A percentile compares a stretch with the other conserved stretches of the same genome.
Evolutionary conservation across 2,329 filamentous ascomycete species (phyloP).

Genomic region (Incumbomyces lentus): DNA sequence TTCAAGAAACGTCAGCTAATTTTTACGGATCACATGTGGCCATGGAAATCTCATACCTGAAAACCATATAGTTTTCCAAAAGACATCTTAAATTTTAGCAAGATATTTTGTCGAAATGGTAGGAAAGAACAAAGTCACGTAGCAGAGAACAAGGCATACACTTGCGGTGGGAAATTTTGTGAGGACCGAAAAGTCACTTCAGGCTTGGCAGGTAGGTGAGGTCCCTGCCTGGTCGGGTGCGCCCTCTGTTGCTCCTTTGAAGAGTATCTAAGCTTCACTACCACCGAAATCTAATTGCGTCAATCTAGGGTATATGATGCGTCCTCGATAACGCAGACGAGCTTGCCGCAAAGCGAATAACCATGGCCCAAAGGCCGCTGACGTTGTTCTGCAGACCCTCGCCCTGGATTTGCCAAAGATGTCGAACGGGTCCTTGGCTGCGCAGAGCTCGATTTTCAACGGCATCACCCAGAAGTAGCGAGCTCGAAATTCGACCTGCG

Average conservation of each 20-base stretch:
- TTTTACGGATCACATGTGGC: slow-evolving; percentile 6
- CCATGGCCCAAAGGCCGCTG: slow-evolving; percentile 4
- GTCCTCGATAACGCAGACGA: too few relatives aligned
- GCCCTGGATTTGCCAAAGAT: not conserved
- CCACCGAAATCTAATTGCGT: too few relatives aligned
- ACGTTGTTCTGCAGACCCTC: not conserved
- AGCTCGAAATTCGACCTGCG: slow-evolving; percentile 27
- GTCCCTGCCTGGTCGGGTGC: too few relatives aligned
- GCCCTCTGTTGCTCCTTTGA: too few relatives aligned
- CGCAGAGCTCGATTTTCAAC: slow-evolving; percentile 10
- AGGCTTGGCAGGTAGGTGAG: not conserved
- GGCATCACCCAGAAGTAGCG: slow-evolving; percentile 11
- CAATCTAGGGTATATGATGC: too few relatives aligned
- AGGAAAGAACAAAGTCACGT: slow-evolving; percentile 6
- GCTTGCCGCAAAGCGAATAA: too few relatives aligned
- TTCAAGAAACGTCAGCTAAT: slow-evolving; percentile 11
- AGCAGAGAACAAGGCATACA: slow-evolving; percentile 3
- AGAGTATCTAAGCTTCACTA: too few relatives aligned
- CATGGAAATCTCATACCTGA: slow-evolving; percentile 48
- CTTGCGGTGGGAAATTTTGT: slow-evolving; percentile 7
- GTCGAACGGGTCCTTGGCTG: slow-evolving; percentile 2
- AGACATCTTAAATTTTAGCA: slow-evolving; percentile 55
- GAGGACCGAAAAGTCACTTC: not conserved
- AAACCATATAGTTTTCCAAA: slow-evolving; percentile 97
- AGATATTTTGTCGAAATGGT: slow-evolving; percentile 12